phyloP scores from a whole-genome alignment of 768 basidiomycete genomes.

The Porpolomopsis calyptriformis region DNA sequence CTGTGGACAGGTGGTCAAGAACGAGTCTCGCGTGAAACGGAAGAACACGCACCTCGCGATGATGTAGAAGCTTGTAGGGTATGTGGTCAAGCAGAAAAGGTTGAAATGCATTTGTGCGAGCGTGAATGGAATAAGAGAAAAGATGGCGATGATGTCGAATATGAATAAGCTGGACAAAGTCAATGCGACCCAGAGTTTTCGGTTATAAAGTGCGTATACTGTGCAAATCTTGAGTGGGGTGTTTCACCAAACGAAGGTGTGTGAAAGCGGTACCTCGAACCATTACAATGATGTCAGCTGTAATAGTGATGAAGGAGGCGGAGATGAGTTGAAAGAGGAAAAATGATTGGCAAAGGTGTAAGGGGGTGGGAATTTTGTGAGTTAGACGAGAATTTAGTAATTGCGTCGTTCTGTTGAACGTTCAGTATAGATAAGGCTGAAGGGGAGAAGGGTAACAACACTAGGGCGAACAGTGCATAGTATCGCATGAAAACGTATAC shows the following conservation, averaged over 20 bases:
- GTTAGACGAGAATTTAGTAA: not conserved
- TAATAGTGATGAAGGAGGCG: not conserved
- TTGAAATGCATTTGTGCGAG: not conserved
- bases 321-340: conserved; percentile 4
- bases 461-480: not conserved
- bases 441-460: not conserved
- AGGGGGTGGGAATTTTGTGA: not conserved
- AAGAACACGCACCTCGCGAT: not conserved
- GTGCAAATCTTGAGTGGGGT: not conserved
- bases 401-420: not conserved
- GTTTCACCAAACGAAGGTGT: not conserved
- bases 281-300: conserved; percentile 3
- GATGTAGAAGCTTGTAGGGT: not conserved
- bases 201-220: conserved; percentile 5
- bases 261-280: not conserved
- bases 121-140: not conserved
- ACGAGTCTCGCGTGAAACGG: not conserved
- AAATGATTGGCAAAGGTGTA: not conserved
- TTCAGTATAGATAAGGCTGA: not conserved
- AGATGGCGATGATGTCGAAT: not conserved
- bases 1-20: not conserved
- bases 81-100: not conserved
- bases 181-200: conserved; percentile 1
- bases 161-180: not conserved
- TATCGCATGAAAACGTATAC: conserved; percentile 9